phyloP scores from a whole-genome alignment of 1,139 yeast species.

The Geotrichum candidum region DNA sequence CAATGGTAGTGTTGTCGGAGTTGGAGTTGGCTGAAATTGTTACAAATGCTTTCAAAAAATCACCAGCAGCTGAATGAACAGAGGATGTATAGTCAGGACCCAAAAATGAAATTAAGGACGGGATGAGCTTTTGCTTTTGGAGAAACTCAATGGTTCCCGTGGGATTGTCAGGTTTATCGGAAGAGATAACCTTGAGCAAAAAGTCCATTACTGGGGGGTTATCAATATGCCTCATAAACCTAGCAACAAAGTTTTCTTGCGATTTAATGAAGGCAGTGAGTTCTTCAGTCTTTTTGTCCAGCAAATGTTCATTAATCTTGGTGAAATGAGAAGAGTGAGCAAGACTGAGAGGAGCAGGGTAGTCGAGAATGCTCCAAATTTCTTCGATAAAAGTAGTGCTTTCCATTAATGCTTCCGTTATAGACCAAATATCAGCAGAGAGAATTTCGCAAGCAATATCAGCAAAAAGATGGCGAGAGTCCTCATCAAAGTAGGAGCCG shows the following conservation, averaged over 20 bases:
- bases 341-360: slow-evolving; percentile 58
- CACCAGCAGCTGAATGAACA: slow-evolving; percentile 90
- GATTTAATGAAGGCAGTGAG: slow-evolving; percentile 66
- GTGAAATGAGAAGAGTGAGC: slow-evolving; percentile 81
- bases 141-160: slow-evolving; percentile 72
- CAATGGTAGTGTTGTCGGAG: slow-evolving; percentile 76
- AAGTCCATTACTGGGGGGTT: slow-evolving; percentile 87
- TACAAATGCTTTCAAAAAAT: slow-evolving; percentile 85
- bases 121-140: slow-evolving; percentile 58
- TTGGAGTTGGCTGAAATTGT: slow-evolving; percentile 93
- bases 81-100: slow-evolving; percentile 55
- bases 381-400: slow-evolving; percentile 56
- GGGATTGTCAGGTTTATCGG: slow-evolving; percentile 71
- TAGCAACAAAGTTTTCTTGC: slow-evolving; percentile 57
- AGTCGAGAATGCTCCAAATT: slow-evolving; percentile 76
- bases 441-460: slow-evolving; percentile 86
- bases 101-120: slow-evolving; percentile 52
- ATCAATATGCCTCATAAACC: slow-evolving; percentile 71
- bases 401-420: slow-evolving; percentile 87
- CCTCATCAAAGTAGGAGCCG: slow-evolving; percentile 22
- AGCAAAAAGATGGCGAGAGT: slow-evolving; percentile 56
- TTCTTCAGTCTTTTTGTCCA: slow-evolving; percentile 85
- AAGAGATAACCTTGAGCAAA: slow-evolving; percentile 64
- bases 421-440: slow-evolving; percentile 90
- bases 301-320: slow-evolving; percentile 86